Conservation (phyloP, 139 green algal genomes). For the Ettlia oleoabundans region DNA sequence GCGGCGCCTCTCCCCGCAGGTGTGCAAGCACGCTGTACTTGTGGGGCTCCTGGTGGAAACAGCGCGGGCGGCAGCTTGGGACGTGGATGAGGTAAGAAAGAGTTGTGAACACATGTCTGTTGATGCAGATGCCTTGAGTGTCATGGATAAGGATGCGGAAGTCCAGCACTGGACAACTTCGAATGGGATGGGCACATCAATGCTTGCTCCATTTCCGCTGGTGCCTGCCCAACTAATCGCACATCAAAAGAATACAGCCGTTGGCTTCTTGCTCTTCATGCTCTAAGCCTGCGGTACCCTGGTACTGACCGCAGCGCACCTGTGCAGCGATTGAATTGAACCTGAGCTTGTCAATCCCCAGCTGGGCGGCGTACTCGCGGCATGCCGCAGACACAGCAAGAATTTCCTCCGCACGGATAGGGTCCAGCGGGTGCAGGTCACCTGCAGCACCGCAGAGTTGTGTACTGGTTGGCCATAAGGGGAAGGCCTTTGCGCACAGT, state of each 20-base stretch:
- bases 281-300: too few species aligned
- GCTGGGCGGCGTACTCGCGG: neutral
- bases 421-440: slow-evolving; percentile 53
- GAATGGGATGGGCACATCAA: too few species aligned
- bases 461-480: too few species aligned
- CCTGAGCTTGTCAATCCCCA: slow-evolving; percentile 30
- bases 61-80: neutral
- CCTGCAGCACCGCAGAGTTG: too few species aligned
- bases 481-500: too few species aligned
- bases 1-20: slow-evolving; percentile 28
- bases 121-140: too few species aligned
- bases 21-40: slow-evolving; percentile 62
- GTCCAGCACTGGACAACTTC: too few species aligned
- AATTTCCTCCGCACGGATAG: slow-evolving; percentile 51
- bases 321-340: slow-evolving; percentile 61
- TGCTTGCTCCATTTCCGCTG: neutral
- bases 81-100: neutral
- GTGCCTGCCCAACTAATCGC: neutral
- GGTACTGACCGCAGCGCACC: slow-evolving; percentile 25
- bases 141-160: too few species aligned
- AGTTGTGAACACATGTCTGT: too few species aligned
- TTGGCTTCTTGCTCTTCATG: neutral
- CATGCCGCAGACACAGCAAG: slow-evolving; percentile 13
- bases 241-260: neutral
- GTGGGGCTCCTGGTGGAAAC: slow-evolving; percentile 54